A percentile compares a stretch with the other conserved stretches of the same genome.
These are phyloP conservation scores for Phaseolus coccineus DNA, from an alignment of 331 rosid genomes.

Conservation along the genomic window DNA sequence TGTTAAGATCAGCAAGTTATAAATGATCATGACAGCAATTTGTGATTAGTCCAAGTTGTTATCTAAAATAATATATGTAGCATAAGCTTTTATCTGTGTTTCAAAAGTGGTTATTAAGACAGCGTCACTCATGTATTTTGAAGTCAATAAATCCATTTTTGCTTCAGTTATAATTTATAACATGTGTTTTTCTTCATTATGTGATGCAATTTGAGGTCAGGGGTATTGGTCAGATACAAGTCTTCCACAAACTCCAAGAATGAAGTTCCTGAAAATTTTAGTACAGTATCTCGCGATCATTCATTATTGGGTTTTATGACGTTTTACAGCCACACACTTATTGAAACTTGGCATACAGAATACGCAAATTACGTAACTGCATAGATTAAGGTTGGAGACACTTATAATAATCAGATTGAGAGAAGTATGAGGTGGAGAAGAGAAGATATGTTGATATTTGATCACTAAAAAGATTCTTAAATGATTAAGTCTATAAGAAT, in stretches of 20 bases:
- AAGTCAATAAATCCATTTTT: background rate
- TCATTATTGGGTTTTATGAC: background rate
- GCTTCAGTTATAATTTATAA: background rate
- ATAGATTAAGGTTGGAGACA: too few species aligned
- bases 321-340: too few species aligned
- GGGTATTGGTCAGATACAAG: background rate
- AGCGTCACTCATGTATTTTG: background rate
- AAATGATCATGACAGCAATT: constrained; percentile 25
- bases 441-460: too few species aligned
- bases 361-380: too few species aligned
- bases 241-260: background rate
- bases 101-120: background rate
- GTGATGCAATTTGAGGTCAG: background rate
- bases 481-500: too few species aligned
- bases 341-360: too few species aligned
- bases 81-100: background rate
- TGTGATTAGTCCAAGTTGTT: background rate
- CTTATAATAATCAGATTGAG: too few species aligned
- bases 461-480: too few species aligned
- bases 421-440: too few species aligned
- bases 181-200: background rate
- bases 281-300: background rate
- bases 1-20: constrained; percentile 67
- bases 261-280: background rate
- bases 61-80: background rate